Conservation (phyloP, 2,329 filamentous ascomycete species). For the Chlorencoelia australis region DNA sequence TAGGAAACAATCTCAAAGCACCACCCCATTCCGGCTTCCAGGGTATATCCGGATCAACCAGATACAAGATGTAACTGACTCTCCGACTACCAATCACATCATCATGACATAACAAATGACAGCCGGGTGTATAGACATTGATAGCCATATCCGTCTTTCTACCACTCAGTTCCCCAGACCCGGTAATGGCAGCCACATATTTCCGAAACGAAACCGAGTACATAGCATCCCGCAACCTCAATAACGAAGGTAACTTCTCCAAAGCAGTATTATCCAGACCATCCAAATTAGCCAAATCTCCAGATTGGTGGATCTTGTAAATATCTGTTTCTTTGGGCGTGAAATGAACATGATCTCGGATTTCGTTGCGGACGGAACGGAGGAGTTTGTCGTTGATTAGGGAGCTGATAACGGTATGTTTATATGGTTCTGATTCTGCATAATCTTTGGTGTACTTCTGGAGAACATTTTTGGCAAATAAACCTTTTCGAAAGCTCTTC, state of each 20-base stretch:
- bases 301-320: conserved; percentile 98
- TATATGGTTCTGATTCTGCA: conserved; percentile 62
- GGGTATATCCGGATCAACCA: conserved; percentile 81
- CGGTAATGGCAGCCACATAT: conserved; percentile 80
- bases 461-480: conserved; percentile 52
- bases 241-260: conserved; percentile 76
- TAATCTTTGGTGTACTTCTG: conserved; percentile 52
- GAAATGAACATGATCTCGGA: conserved; percentile 84
- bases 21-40: conserved; percentile 94
- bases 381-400: conserved; percentile 75
- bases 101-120: conserved; percentile 92
- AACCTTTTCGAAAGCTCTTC: conserved; percentile 49
- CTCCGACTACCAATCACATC: conserved; percentile 96
- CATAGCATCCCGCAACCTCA: conserved; percentile 83
- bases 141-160: conserved; percentile 98
- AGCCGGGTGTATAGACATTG: conserved; percentile 95
- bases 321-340: conserved; percentile 99
- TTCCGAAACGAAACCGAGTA: conserved; percentile 85
- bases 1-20: conserved; percentile 77
- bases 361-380: conserved; percentile 78
- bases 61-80: conserved; percentile 93
- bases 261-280: conserved; percentile 82
- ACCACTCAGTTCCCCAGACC: conserved; percentile 77
- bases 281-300: conserved; percentile 92
- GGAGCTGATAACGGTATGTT: conserved; percentile 78